Conservation (phyloP, 768 basidiomycete species). For the Trametes maxima region DNA sequence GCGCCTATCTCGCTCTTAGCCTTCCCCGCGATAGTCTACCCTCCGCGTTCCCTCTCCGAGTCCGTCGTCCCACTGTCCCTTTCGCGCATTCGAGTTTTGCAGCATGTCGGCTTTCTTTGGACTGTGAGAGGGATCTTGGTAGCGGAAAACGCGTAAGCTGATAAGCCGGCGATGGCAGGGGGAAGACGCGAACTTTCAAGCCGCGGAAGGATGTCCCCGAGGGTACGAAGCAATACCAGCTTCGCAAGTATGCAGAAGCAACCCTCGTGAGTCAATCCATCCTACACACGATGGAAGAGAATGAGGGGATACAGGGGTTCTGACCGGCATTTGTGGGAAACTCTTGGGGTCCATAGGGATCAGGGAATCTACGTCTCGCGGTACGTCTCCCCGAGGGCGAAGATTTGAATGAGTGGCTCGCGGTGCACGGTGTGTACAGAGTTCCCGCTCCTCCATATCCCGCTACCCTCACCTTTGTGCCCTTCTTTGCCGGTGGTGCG, state of each 20-base stretch:
- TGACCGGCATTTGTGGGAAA: background rate
- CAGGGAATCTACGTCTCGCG: constrained; percentile 90
- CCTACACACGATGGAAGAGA: background rate
- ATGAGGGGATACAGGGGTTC: background rate
- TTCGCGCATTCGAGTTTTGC: constrained; percentile 3
- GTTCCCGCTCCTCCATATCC: background rate
- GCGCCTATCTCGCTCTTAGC: constrained; percentile 11
- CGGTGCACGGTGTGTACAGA: constrained; percentile 79
- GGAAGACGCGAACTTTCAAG: constrained; percentile 94
- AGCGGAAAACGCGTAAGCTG: background rate
- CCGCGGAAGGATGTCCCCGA: constrained; percentile 94
- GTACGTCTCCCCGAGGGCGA: constrained; percentile 97
- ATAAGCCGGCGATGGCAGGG: constrained; percentile 47
- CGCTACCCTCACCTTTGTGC: too few species aligned
- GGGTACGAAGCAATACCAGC: constrained; percentile 96
- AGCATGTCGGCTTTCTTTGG: constrained; percentile 88
- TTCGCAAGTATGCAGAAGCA: constrained; percentile 97
- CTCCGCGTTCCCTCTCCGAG: background rate
- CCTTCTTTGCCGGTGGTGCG: background rate
- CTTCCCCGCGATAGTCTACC: background rate
- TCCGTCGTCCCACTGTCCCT: background rate
- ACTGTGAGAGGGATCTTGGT: constrained; percentile 53
- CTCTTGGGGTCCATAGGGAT: constrained; percentile 59
- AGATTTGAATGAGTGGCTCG: constrained; percentile 98
- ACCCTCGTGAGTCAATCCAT: constrained; percentile 63